Evolutionary conservation across 176 grass and related monocot genomes (phyloP), one percentile per base, ranked within the genome.

Genomic region (Chloris gayana): DNA sequence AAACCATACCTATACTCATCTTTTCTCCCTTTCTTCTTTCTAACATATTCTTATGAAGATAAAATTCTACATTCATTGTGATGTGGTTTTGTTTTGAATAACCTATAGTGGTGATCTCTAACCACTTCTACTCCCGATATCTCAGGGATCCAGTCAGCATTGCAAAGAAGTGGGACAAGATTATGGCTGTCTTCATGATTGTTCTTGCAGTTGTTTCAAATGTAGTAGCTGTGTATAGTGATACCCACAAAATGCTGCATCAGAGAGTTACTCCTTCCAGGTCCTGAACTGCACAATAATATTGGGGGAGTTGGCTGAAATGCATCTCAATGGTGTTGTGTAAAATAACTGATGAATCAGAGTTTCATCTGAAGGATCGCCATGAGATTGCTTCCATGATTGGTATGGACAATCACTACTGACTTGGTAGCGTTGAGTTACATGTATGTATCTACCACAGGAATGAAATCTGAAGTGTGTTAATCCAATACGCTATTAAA

Each of bases 171-270:
- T 87, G 88, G 85, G 92, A 98, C 79, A 94, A 68, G 45, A 80
- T 91, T 7, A 27, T 98, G 25, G 87, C 92, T 3, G 27, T 89
- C 69, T 85, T 91, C 61, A 98, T 98, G 95, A 98, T 94, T 53
- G 75, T 89, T 72, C 86, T 98, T 59, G 92, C 95, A 0, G 88
- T 98, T 24, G 58, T 92, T 22, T 98, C 95, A 27, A 98, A 98
- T 33, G 74, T 83, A 45, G 81, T 94, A 54, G 95, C 95, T 39
- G 90, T 98, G 49, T 98, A 98, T 61, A 98, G 92, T 17, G 95
- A 98, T 66, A 92, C 92, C 15, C 86, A 86, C 51, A 77, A 86
- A 24, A 79, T 94, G 41, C 92, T 98, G 71, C 82, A 81, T 19
- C 85, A 93, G 85, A 60, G 72, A 70, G 58, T 72, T 47, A 8